These are phyloP conservation scores for Pyrenopolyporus hunteri DNA, from an alignment of 495 filamentous ascomycete species.

Conservation along the genomic window DNA sequence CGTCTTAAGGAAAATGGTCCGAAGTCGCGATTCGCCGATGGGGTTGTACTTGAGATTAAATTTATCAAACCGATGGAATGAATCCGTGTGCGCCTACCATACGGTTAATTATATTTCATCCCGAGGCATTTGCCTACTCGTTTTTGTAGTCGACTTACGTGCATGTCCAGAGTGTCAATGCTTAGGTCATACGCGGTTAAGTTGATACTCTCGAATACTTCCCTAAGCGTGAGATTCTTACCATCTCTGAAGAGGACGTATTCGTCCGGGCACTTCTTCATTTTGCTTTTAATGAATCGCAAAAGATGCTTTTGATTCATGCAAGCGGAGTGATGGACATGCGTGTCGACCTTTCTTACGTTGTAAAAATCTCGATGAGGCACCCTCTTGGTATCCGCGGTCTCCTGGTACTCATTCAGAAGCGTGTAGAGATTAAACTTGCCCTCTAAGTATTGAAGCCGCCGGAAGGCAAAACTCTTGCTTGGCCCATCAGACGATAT, in stretches of 20 bases:
- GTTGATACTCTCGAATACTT: slow-evolving; percentile 97
- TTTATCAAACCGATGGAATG: slow-evolving; percentile 98
- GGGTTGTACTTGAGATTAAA: slow-evolving; percentile 99
- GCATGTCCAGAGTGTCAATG: slow-evolving; percentile 99
- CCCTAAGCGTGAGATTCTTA: slow-evolving; percentile 84
- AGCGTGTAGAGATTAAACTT: slow-evolving; percentile 94
- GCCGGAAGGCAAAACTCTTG: slow-evolving; percentile 94
- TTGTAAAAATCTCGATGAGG: slow-evolving; percentile 99
- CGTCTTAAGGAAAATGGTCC: slow-evolving; percentile 97
- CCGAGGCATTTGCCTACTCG: background rate
- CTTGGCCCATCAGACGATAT: slow-evolving; percentile 92
- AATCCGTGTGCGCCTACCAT: slow-evolving; percentile 87
- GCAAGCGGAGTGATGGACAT: slow-evolving; percentile 98
- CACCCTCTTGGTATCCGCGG: slow-evolving; percentile 95
- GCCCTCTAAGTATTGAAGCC: slow-evolving; percentile 92
- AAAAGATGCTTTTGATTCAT: slow-evolving; percentile 99
- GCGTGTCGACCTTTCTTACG: slow-evolving; percentile 96
- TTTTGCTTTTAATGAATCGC: slow-evolving; percentile 98
- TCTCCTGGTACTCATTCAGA: slow-evolving; percentile 95
- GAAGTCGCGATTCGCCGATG: slow-evolving; percentile 89
- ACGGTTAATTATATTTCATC: slow-evolving; percentile 3
- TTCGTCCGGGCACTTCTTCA: slow-evolving; percentile 96
- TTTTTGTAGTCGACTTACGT: slow-evolving; percentile 59
- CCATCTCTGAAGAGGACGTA: slow-evolving; percentile 92
- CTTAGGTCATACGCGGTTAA: slow-evolving; percentile 96